Evolutionary conservation across 2,329 filamentous ascomycete genomes (phyloP).

Genomic region (Sclerotiophoma versabilis): DNA sequence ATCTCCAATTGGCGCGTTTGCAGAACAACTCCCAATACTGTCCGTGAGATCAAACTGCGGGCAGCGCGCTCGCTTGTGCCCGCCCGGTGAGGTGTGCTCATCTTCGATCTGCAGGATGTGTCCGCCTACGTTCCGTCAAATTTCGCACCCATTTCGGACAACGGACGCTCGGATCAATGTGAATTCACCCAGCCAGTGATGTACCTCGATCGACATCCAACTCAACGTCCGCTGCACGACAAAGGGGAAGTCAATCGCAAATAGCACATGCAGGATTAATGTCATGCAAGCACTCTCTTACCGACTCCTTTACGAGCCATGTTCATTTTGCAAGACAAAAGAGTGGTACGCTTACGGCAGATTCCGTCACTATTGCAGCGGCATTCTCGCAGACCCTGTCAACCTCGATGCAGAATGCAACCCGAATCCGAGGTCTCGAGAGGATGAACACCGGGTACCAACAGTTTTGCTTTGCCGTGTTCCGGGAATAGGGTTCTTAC

Average conservation of each 20-base stretch:
- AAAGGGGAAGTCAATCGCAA: constrained; percentile 13
- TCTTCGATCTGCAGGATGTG: constrained; percentile 12
- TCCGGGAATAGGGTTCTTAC: constrained; percentile 10
- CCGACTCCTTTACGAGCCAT: constrained; percentile 3
- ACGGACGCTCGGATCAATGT: constrained; percentile 4
- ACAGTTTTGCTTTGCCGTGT: constrained; percentile 6
- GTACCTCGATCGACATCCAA: constrained; percentile 2
- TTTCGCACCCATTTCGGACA: constrained; percentile 14
- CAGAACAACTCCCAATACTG: not conserved
- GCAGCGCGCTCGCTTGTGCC: not conserved
- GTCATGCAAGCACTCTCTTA: constrained; percentile 1
- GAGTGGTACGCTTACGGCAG: constrained; percentile 9
- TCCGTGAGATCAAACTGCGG: not conserved
- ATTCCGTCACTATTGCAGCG: not conserved
- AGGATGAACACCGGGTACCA: not conserved
- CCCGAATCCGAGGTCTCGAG: constrained; percentile 2
- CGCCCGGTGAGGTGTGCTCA: not conserved
- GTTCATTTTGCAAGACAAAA: constrained; percentile 2
- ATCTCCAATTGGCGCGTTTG: constrained; percentile 14
- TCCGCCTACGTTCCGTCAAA: constrained; percentile 15
- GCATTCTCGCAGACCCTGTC: constrained; percentile 4
- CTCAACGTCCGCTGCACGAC: constrained; percentile 15
- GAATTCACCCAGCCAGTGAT: constrained; percentile 13
- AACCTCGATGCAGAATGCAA: constrained; percentile 1
- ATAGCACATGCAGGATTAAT: constrained; percentile 8